phyloP scores from a whole-genome alignment of 768 basidiomycete genomes.

The Leccinum pellstonianum region DNA sequence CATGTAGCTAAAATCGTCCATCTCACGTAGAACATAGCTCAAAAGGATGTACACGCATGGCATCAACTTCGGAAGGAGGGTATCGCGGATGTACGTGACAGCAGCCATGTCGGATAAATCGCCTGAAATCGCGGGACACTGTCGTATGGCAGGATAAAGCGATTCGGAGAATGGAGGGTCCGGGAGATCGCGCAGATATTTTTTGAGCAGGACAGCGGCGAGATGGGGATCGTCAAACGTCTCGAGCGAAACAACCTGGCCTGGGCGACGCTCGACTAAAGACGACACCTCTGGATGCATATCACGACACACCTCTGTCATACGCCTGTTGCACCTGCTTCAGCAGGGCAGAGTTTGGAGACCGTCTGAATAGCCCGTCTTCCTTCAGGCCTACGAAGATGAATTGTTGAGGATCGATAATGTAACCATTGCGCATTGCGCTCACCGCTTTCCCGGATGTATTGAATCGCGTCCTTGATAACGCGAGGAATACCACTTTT shows the following conservation, averaged over 20 bases:
- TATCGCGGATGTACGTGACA: conserved; percentile 66
- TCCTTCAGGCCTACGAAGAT: conserved; percentile 50
- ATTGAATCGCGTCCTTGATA: conserved; percentile 72
- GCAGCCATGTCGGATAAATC: conserved; percentile 56
- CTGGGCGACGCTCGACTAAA: conserved; percentile 34
- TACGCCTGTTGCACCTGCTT: conserved; percentile 81
- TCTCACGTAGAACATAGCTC: conserved; percentile 64
- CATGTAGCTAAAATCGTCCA: neutral
- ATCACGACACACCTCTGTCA: conserved; percentile 57
- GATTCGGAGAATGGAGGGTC: conserved; percentile 74
- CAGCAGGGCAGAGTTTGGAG: conserved; percentile 66
- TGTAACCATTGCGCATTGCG: neutral
- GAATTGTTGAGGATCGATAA: neutral
- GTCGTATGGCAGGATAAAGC: conserved; percentile 60
- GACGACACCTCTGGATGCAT: neutral
- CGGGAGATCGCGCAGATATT: conserved; percentile 79
- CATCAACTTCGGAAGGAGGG: conserved; percentile 62
- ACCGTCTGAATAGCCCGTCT: conserved; percentile 83
- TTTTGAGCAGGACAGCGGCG: conserved; percentile 83
- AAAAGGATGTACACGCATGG: conserved; percentile 74
- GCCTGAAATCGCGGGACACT: conserved; percentile 60
- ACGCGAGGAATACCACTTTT: conserved; percentile 82
- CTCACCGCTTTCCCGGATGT: conserved; percentile 57
- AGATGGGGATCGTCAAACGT: conserved; percentile 76
- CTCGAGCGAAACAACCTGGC: conserved; percentile 75